phyloP scores from a whole-genome alignment of 2,329 filamentous ascomycete species.

The Paracoccidioides brasiliensis region DNA sequence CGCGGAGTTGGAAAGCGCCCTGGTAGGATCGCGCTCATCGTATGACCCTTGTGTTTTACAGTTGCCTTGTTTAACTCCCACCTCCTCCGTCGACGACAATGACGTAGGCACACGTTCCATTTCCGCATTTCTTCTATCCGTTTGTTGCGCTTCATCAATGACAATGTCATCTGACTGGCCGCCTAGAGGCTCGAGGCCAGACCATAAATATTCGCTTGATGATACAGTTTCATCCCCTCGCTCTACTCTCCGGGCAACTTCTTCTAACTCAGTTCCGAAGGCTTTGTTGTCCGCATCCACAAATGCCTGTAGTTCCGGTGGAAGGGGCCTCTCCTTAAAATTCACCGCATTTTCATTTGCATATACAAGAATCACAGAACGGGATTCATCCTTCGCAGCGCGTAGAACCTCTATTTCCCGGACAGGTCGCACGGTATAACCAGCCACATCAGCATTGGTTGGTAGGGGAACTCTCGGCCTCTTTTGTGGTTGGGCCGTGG shows the following conservation, averaged over 20 bases:
- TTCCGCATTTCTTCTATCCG: neutral
- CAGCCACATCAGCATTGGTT: conserved; percentile 23
- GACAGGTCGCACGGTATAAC: conserved; percentile 31
- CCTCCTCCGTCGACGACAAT: neutral
- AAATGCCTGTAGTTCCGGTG: conserved; percentile 32
- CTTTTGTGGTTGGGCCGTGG: conserved; percentile 2
- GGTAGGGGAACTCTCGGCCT: conserved; percentile 10
- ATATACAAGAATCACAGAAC: conserved; percentile 45
- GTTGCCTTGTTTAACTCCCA: neutral
- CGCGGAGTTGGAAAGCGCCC: conserved; percentile 7
- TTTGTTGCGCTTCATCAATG: neutral
- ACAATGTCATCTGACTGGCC: neutral
- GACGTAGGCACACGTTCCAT: neutral
- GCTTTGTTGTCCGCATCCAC: conserved; percentile 37
- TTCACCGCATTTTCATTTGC: conserved; percentile 39
- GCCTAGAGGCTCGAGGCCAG: neutral
- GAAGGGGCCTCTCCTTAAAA: conserved; percentile 20
- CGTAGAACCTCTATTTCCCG: conserved; percentile 42
- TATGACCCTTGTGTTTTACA: neutral
- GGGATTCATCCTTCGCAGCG: conserved; percentile 40
- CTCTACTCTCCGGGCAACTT: conserved; percentile 11
- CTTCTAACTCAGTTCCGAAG: conserved; percentile 26
- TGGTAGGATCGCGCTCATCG: neutral
- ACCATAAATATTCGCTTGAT: neutral
- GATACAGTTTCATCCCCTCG: neutral